Base-by-base conservation (phyloP, 2,329 filamentous ascomycete genomes). In the Pseudogymnoascus sp. region DNA sequence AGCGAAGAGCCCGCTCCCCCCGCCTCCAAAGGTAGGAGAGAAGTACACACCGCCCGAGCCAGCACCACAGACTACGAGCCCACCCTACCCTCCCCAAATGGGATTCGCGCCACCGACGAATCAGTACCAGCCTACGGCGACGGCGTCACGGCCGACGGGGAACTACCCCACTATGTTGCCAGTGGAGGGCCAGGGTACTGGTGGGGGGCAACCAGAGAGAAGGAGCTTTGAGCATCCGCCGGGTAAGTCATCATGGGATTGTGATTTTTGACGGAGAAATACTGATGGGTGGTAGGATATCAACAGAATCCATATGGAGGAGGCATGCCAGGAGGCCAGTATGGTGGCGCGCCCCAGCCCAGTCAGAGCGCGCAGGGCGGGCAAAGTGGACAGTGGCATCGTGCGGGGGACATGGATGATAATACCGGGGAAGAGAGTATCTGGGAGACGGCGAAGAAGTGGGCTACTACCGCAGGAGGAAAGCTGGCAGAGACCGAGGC, bases 401-500 rank as follows among this genome's bases (percentile, higher is more conserved):
- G 58, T 38, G 58, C 33, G 38, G 58, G 58, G 16, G 37, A 37
- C 14, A 59, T 59, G 16, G 37, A 39, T 59, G 58, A 59, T 59
- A 29, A 37, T 37, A 6, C 8, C 3, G 58, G 37, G 16, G 76
- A 77, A 2, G 77, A 80, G n/a, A 71, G 74, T 23, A 73, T 84
- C 5, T 84, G 82, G 81, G 77, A 77, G 62, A 73, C 79, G 55
- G 83, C 83, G 10, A 84, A 81, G 76, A 84, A 82, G 71, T 80
- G 81, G 77, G 82, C 81, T 52, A 75, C 78, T 64, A 78, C 78
- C 35, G 84, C 83, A 6, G 83, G 84, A 60, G 80, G 80, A 65
- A 83, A 79, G 70, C 72, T 87, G 29, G 81, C 79, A 7, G 81
- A 79, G 12, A 83, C 82, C 12, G 84, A 87, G 75, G 76, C 75